A percentile compares a stretch with the other conserved stretches of the same genome.
Conservation (phyloP, 148 eudicot species). For the Pharnaceum exiguum region DNA sequence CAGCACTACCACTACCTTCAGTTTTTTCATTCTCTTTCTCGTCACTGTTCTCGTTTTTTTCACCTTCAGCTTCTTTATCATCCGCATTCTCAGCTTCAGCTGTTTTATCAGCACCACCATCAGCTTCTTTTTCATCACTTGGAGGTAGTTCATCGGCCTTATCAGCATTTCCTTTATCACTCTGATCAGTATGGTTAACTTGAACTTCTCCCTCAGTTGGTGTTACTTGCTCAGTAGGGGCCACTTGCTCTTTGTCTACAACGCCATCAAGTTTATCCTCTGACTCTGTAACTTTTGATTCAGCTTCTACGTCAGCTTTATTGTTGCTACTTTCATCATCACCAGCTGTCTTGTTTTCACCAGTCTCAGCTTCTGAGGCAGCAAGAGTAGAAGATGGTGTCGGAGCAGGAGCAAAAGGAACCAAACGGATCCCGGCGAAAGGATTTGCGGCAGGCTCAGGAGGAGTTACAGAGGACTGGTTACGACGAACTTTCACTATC, state of each 20-base stretch:
- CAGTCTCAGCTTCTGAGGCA: constrained; percentile 29
- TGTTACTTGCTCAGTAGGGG: constrained; percentile 22
- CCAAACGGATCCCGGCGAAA: constrained; percentile 74
- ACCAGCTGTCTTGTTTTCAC: constrained; percentile 16
- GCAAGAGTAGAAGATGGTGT: constrained; percentile 19
- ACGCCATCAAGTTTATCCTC: constrained; percentile 30
- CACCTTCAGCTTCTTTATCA: constrained; percentile 14
- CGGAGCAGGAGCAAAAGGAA: constrained; percentile 36
- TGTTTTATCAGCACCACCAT: constrained; percentile 4
- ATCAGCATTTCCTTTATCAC: constrained; percentile 20
- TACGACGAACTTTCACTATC: constrained; percentile 78
- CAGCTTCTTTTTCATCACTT: constrained; percentile 24
- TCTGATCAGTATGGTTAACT: constrained; percentile 10
- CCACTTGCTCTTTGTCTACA: constrained; percentile 23
- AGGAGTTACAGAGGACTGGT: constrained; percentile 41
- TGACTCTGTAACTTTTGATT: constrained; percentile 18
- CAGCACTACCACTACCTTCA: constrained; percentile 26
- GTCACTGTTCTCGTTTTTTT: constrained; percentile 16
- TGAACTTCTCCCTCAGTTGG: constrained; percentile 24
- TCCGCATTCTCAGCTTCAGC: constrained; percentile 9
- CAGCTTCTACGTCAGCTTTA: constrained; percentile 27
- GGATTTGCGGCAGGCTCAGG: constrained; percentile 71
- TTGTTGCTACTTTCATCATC: constrained; percentile 30
- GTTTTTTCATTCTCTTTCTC: constrained; percentile 30
- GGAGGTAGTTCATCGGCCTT: constrained; percentile 24